Conservation (phyloP, 2,329 filamentous ascomycete genomes). For the Metarhizium rileyi region DNA sequence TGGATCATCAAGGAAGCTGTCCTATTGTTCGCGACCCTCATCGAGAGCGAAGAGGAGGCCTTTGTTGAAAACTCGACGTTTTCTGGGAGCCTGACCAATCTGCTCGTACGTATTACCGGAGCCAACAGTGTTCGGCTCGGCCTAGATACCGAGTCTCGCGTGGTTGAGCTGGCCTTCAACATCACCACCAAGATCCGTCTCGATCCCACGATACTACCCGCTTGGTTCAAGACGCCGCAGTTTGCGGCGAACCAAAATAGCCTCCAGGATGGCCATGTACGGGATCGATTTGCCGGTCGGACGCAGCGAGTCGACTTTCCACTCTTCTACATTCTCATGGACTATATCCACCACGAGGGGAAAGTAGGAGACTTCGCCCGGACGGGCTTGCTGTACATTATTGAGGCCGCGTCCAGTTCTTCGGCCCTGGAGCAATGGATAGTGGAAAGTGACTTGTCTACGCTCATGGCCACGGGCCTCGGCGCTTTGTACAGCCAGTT, state of each 20-base stretch:
- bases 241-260: conserved; percentile 17
- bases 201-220: conserved; percentile 74
- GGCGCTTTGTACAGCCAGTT: conserved; percentile 63
- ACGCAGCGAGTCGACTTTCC: conserved; percentile 91
- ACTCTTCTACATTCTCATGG: conserved; percentile 87
- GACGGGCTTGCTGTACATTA: conserved; percentile 89
- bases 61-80: conserved; percentile 84
- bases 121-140: conserved; percentile 64
- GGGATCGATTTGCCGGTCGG: conserved; percentile 72
- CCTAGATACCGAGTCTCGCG: conserved; percentile 73
- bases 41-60: conserved; percentile 93
- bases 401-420: conserved; percentile 82
- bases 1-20: conserved; percentile 79
- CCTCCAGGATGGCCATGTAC: conserved; percentile 44
- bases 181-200: conserved; percentile 93
- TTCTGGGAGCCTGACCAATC: conserved; percentile 75
- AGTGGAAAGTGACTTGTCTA: conserved; percentile 91
- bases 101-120: conserved; percentile 70
- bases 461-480: conserved; percentile 90
- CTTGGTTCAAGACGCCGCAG: conserved; percentile 72
- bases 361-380: conserved; percentile 92
- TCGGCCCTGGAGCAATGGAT: conserved; percentile 86
- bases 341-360: conserved; percentile 94
- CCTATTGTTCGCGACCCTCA: conserved; percentile 77
- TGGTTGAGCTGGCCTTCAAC: conserved; percentile 90